Evolutionary conservation across 1,284 basidiomycete species (phyloP).

Genomic region (Leccinum solheimii): DNA sequence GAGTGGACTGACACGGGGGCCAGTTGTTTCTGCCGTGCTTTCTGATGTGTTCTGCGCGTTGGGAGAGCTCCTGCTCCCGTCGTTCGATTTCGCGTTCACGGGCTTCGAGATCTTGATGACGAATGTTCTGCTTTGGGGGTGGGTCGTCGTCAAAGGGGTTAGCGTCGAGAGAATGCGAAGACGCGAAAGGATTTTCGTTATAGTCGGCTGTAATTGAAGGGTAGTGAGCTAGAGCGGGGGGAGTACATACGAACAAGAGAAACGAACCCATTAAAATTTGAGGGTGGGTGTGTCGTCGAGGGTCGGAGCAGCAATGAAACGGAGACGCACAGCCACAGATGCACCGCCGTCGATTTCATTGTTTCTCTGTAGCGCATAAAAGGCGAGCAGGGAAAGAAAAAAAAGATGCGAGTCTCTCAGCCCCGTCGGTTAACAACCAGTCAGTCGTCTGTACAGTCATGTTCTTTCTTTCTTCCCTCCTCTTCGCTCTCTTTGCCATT

Average conservation of each 20-base stretch:
- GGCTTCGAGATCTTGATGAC: constrained; percentile 63
- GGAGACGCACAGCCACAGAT: constrained; percentile 5
- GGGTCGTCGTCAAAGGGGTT: constrained; percentile 83
- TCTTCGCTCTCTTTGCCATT: constrained; percentile 51
- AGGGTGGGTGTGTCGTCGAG: background rate
- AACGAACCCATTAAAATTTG: constrained; percentile 25
- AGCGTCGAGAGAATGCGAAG: constrained; percentile 76
- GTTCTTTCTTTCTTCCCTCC: constrained; percentile 41
- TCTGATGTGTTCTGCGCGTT: constrained; percentile 71
- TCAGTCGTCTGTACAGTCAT: constrained; percentile 27
- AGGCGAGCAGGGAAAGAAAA: background rate
- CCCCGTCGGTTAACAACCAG: background rate
- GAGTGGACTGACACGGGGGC: constrained; percentile 67
- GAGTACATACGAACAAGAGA: background rate
- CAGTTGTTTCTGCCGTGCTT: constrained; percentile 86
- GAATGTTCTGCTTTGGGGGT: constrained; percentile 34
- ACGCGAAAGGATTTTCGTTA: constrained; percentile 77
- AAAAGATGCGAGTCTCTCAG: background rate
- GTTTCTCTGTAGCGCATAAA: background rate
- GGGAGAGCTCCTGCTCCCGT: constrained; percentile 69
- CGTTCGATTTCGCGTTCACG: constrained; percentile 81
- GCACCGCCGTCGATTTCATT: background rate
- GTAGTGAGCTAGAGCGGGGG: constrained; percentile 10
- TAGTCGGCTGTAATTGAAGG: constrained; percentile 36
- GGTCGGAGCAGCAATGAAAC: background rate